A percentile compares a stretch with the other conserved stretches of the same genome.
phyloP scores from a whole-genome alignment of 108 stramenopile species.

The Hondaea fermentalgiana region DNA sequence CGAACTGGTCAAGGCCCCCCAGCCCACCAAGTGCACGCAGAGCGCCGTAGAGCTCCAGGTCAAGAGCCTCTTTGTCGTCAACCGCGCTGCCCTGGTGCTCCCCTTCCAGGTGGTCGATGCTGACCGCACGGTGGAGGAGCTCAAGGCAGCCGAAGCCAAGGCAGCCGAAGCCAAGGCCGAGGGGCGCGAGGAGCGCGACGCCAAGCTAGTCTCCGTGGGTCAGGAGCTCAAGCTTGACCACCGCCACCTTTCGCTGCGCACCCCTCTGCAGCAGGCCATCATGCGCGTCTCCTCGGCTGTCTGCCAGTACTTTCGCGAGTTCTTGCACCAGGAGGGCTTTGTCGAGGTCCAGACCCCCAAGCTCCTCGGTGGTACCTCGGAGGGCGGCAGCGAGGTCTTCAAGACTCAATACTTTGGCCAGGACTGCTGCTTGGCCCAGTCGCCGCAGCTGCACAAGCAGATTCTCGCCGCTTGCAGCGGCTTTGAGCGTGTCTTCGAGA shows the following conservation, averaged over 20 bases:
- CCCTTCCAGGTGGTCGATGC: conserved; percentile 97
- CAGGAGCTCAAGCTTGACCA: conserved; percentile 84
- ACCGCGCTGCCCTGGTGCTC: conserved; percentile 67
- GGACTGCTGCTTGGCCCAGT: conserved; percentile 90
- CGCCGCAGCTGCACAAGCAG: conserved; percentile 98
- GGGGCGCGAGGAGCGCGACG: conserved; percentile 14
- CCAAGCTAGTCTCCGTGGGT: conserved; percentile 46
- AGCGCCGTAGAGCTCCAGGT: conserved; percentile 84
- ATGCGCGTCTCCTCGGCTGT: conserved; percentile 92
- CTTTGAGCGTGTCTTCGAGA: conserved; percentile 94
- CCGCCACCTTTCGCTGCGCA: conserved; percentile 93
- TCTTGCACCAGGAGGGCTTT: conserved; percentile 73
- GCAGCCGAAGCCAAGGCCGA: background rate
- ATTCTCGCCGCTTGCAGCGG: conserved; percentile 93
- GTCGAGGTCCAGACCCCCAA: conserved; percentile 96
- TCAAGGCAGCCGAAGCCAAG: conserved; percentile 65
- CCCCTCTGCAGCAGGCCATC: conserved; percentile 95
- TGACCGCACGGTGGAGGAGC: conserved; percentile 70
- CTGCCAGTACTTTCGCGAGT: conserved; percentile 84
- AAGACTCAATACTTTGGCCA: conserved; percentile 89
- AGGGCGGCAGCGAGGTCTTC: conserved; percentile 94
- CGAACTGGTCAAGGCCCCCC: conserved; percentile 60
- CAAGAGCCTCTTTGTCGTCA: conserved; percentile 68
- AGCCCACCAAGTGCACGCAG: conserved; percentile 71
- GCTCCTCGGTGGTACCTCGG: conserved; percentile 88